Evolutionary conservation across 768 basidiomycete species (phyloP), one percentile per base, ranked within the genome.

Genomic region (Rhizopogon rudus): DNA sequence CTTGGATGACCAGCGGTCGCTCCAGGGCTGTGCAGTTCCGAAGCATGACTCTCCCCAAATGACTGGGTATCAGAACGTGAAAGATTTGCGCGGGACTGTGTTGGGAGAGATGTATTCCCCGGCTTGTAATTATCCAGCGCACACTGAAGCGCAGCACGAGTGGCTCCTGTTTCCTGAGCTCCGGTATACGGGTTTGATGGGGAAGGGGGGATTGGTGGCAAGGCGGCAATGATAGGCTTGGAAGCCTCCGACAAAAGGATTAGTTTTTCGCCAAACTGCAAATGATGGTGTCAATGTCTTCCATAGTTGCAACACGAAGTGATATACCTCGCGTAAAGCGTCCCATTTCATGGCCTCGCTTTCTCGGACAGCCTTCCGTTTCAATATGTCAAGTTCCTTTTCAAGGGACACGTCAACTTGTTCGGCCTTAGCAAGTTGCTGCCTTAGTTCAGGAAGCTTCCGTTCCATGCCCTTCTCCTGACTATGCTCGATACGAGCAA

Each of bases 21-120:
- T 5, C 60, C 54, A 22, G 65, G 83, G 60, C 73, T 77, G 16
- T 79, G 78, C 37, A 93, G 76, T 70, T 93, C 91, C 37, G 72
- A 76, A 0, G 87, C 88, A 62, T 93, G 91, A 40, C 84, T 92
- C 69, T 87, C 88, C 17, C 91, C 91, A 64, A 93, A 93, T 69
- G 87, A 91, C 54, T 81, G 81, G 0, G 87, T 88, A 63, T 93
- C 87, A 3, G 86, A 86, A 57, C 85, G 76, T 56, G 78, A 76
- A 40, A 90, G 76, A 64, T 87, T 84, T 5, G 75, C 72, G 29
- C 74, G 68, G 13, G 69, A 57, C 14, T 78, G 75, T 10, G 75
- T 68, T 40, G 77, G 74, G 10, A 90, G 73, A 41, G 76, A 76
- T 62, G 81, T 77, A 55, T 81, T 77, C 0, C 90, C 91, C 1